Evolutionary conservation across 1,284 basidiomycete genomes (phyloP), one percentile per base, ranked within the genome.

Genomic region (Pseudomicrostroma phylloplanum): DNA sequence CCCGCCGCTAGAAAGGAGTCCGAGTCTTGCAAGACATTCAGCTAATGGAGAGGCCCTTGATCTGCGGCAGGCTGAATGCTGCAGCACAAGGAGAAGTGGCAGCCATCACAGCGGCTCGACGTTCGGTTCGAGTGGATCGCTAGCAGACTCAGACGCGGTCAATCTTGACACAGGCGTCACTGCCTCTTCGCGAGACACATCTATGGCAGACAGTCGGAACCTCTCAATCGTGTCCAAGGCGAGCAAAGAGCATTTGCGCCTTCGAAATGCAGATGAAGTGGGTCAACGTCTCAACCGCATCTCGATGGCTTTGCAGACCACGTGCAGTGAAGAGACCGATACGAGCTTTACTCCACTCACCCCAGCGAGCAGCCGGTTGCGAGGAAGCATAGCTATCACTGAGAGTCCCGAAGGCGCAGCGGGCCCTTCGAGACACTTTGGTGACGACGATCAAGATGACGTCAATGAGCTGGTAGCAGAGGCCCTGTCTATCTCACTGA

Each of bases 271-370:
- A 13, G 26, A 15, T 54, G 21, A 54, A 19, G 21, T 54, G 4
- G 51, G 51, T 25, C 21, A 25, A 13, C 15, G 51, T 6, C 26
- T 54, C 7, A 19, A 54, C 6, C 15, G 51, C 17, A 23, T 54
- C 21, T 54, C 51, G 17, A 54, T 54, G 51, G 51, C 51, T 25
- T 15, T 26, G 51, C n/a, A 26, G 23, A 25, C 21, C 21, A 54
- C 6, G 51, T 19, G 21, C 13, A 25, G 26, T 21, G 51, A 25
- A 19, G 51, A 54, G 21, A 2, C 6, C 6, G 17, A 54, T 7
- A 17, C 12, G 43, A 21, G 43, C 43, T 48, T 48, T 6, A 36
- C 4, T 36, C 30, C 30, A 9, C 30, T 9, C 30, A 36, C 30
- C 30, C 30, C 30, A 36, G 30, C 30, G 9, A 9, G 4, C 4